phyloP scores from a whole-genome alignment of 345 rosid species.

The Lagerstroemia speciosa region DNA sequence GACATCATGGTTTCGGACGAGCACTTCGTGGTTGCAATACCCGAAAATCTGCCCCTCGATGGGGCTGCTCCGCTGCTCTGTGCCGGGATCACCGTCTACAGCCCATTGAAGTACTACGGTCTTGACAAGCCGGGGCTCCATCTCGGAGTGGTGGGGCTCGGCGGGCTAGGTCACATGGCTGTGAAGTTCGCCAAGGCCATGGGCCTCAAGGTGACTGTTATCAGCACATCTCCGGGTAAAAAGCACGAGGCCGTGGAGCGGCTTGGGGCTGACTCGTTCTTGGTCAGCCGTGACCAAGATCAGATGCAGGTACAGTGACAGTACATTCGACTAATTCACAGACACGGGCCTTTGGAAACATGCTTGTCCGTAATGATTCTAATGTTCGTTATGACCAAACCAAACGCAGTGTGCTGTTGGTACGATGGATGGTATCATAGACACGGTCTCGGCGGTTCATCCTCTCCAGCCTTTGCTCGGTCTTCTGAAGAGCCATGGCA shows the following conservation, averaged over 20 bases:
- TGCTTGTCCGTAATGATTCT: no score
- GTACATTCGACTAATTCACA: no score
- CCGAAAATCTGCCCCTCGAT: constrained; percentile 41
- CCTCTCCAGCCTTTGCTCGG: constrained; percentile 24
- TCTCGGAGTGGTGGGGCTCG: constrained; percentile 43
- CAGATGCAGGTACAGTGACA: constrained; percentile 27
- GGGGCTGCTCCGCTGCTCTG: constrained; percentile 57
- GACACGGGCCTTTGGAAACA: no score
- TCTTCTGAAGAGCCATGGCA: constrained; percentile 28
- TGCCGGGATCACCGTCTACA: constrained; percentile 62
- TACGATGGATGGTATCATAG: constrained; percentile 33
- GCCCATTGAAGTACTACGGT: constrained; percentile 45
- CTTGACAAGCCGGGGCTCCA: constrained; percentile 26
- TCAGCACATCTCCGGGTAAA: constrained; percentile 38
- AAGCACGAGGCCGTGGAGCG: constrained; percentile 30
- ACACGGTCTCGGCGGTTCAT: constrained; percentile 33
- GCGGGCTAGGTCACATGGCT: constrained; percentile 46
- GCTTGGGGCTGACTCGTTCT: constrained; percentile 34
- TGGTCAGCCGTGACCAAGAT: constrained; percentile 28
- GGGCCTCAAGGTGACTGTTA: constrained; percentile 36
- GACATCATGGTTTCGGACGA: constrained; percentile 39
- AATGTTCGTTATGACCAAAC: not conserved
- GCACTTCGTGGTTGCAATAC: constrained; percentile 39
- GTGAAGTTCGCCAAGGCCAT: constrained; percentile 46
- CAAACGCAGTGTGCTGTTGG: constrained; percentile 18